These are phyloP conservation scores for Pyricularia sp. DNA, from an alignment of 2,329 filamentous ascomycete species.

Conservation along the genomic window DNA sequence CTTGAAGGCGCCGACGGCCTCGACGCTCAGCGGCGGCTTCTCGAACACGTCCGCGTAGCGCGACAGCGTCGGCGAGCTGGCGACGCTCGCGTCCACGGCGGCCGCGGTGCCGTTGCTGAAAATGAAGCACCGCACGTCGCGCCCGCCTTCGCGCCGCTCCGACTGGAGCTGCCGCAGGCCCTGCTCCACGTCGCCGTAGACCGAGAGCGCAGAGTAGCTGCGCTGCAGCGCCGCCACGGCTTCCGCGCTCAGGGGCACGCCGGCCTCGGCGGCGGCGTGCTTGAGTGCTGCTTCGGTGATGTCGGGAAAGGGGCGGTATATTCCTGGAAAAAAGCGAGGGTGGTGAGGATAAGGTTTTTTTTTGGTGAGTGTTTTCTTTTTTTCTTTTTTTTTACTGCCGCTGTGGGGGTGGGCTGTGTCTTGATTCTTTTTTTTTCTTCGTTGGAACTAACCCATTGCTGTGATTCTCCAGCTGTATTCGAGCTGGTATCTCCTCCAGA, in stretches of 20 bases:
- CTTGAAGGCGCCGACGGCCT: constrained; percentile 54
- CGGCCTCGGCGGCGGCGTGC: constrained; percentile 54
- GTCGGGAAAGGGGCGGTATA: constrained; percentile 52
- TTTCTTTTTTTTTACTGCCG: too few species aligned
- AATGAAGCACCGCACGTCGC: constrained; percentile 45
- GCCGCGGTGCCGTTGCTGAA: constrained; percentile 61
- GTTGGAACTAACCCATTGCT: constrained; percentile 53
- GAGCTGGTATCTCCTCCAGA: constrained; percentile 62
- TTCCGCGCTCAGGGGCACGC: constrained; percentile 29
- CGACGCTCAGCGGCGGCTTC: constrained; percentile 48
- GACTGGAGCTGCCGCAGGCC: constrained; percentile 39
- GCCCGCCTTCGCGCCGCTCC: constrained; percentile 11
- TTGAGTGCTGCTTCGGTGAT: constrained; percentile 52
- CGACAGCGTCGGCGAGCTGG: constrained; percentile 44
- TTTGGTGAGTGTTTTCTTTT: not conserved
- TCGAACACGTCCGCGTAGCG: constrained; percentile 34
- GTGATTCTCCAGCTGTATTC: constrained; percentile 72
- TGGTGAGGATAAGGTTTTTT: constrained; percentile 3
- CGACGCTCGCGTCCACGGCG: constrained; percentile 55
- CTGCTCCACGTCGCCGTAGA: constrained; percentile 53
- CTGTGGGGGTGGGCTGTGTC: not conserved
- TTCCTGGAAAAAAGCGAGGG: constrained; percentile 28
- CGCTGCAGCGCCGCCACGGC: constrained; percentile 45
- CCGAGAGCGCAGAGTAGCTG: constrained; percentile 53
- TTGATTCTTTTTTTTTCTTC: not conserved